These are phyloP conservation scores for Debaryomyces udenii DNA, from an alignment of 1,139 yeast species.

Conservation along the genomic window DNA sequence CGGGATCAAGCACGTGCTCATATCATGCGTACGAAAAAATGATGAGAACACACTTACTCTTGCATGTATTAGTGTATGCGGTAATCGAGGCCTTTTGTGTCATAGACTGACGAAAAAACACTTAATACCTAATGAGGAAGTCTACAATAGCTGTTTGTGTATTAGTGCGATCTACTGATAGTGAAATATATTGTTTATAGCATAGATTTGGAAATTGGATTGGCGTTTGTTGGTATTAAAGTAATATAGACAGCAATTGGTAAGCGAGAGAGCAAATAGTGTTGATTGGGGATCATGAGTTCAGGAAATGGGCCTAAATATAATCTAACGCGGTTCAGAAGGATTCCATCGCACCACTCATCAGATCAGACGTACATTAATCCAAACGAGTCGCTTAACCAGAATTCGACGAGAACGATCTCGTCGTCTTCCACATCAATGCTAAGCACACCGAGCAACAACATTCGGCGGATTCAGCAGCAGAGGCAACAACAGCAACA, in stretches of 20 bases:
- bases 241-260: slow-evolving; percentile 1
- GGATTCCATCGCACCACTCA: slow-evolving; percentile 23
- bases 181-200: too few species aligned
- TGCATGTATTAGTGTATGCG: not conserved
- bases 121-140: too few species aligned
- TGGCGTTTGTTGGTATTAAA: not conserved
- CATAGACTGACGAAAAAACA: too few species aligned
- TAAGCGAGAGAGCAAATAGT: not conserved
- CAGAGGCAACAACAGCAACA: slow-evolving; percentile 16
- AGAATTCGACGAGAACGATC: slow-evolving; percentile 28
- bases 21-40: too few species aligned
- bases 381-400: slow-evolving; percentile 23
- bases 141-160: too few species aligned
- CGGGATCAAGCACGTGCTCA: too few species aligned
- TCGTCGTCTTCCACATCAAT: slow-evolving; percentile 37
- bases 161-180: too few species aligned
- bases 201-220: too few species aligned
- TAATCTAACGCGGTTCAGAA: slow-evolving; percentile 13
- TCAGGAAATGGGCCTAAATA: slow-evolving; percentile 13
- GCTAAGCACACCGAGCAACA: slow-evolving; percentile 38
- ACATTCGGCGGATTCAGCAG: slow-evolving; percentile 24
- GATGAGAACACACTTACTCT: not conserved
- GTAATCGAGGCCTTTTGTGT: too few species aligned
- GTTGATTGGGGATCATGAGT: slow-evolving; percentile 16
- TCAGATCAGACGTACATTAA: slow-evolving; percentile 23